phyloP scores from a whole-genome alignment of 495 filamentous ascomycete species.

The Astrocystis sublimbata region DNA sequence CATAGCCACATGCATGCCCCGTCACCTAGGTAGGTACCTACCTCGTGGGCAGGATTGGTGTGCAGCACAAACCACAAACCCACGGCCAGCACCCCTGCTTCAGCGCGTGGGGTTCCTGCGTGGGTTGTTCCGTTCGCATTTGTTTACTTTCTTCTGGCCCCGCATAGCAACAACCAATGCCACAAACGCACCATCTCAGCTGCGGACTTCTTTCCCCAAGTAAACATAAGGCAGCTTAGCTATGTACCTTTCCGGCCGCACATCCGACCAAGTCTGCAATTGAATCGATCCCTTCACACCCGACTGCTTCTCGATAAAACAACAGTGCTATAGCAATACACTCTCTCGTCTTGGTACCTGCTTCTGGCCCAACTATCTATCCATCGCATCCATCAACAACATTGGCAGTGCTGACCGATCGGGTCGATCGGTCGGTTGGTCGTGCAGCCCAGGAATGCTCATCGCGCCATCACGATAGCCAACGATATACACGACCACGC shows the following conservation, averaged over 20 bases:
- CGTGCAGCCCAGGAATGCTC: background rate
- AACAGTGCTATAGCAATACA: background rate
- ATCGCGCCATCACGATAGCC: conserved; percentile 1
- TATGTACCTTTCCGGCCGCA: background rate
- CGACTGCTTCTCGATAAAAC: background rate
- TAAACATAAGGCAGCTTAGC: too few relatives aligned
- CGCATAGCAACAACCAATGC: conserved; percentile 17
- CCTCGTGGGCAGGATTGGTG: too few relatives aligned
- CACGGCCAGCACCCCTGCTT: background rate
- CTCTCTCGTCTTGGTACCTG: background rate
- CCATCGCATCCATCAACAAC: background rate
- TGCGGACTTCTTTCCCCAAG: background rate
- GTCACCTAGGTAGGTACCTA: too few relatives aligned
- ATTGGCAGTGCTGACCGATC: background rate
- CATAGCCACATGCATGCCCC: too few relatives aligned
- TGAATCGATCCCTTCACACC: background rate
- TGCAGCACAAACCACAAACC: too few relatives aligned
- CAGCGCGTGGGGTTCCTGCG: conserved; percentile 6
- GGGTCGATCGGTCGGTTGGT: background rate
- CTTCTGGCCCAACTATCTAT: background rate
- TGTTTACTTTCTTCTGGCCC: conserved; percentile 25
- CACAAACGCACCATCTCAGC: too few relatives aligned
- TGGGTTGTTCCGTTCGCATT: too few relatives aligned
- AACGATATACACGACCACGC: background rate
- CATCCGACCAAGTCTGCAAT: background rate